These are phyloP conservation scores for Fusarium sp. DNA, from an alignment of 2,329 filamentous ascomycete genomes.

Conservation along the genomic window DNA sequence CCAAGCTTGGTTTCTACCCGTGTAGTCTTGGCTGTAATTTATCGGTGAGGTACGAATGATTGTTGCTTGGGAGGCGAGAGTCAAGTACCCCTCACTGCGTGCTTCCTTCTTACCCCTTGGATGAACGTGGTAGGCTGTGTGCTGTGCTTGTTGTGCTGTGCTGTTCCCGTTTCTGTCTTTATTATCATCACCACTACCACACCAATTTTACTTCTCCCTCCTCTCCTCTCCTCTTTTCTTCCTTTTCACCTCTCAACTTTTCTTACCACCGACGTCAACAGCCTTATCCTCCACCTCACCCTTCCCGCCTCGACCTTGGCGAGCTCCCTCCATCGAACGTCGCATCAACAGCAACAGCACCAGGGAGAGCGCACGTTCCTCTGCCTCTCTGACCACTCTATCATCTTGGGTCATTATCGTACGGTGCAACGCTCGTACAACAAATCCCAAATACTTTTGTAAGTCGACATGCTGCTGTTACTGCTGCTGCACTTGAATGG, in stretches of 20 bases:
- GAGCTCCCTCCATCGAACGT: constrained; percentile 33
- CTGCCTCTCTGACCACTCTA: constrained; percentile 41
- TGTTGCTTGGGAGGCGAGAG: constrained; percentile 31
- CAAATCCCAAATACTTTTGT: constrained; percentile 35
- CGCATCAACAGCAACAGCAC: constrained; percentile 32
- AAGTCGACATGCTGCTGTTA: constrained; percentile 35
- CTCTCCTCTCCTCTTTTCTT: constrained; percentile 24
- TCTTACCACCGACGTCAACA: constrained; percentile 18
- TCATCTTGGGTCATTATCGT: constrained; percentile 43
- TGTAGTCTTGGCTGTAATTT: constrained; percentile 30
- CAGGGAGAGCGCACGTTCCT: constrained; percentile 43
- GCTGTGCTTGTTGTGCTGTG: neutral
- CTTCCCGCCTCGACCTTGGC: constrained; percentile 23
- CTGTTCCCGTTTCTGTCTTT: constrained; percentile 26
- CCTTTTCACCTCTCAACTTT: constrained; percentile 28
- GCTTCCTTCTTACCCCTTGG: neutral
- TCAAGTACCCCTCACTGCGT: constrained; percentile 16
- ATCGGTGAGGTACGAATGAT: constrained; percentile 32
- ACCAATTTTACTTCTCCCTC: constrained; percentile 28
- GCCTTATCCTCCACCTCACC: constrained; percentile 16
- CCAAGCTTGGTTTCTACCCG: constrained; percentile 22
- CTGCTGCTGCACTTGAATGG: constrained; percentile 34
- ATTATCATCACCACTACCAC: constrained; percentile 37
- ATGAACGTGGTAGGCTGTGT: constrained; percentile 1
- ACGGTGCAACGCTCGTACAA: constrained; percentile 45